Evolutionary conservation across 2,329 filamentous ascomycete genomes (phyloP).

Genomic region (Neofusicoccum umdonicola): DNA sequence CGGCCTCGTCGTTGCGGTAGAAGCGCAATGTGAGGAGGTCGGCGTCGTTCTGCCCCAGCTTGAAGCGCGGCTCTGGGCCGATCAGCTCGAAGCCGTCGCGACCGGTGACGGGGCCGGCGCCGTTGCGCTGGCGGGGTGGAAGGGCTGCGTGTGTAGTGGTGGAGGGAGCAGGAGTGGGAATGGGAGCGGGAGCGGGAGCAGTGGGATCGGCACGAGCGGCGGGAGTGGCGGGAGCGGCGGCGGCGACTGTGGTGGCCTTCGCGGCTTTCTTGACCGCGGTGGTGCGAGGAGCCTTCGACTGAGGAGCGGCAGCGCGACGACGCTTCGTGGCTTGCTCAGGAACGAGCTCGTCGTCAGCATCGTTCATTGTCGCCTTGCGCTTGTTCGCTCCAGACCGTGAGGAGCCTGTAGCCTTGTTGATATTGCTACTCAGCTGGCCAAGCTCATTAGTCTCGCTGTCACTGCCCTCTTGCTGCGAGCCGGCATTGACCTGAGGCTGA

Average conservation of each 20-base stretch:
- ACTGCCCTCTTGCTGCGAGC: no score
- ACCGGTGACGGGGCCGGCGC: neutral
- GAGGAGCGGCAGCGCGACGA: no score
- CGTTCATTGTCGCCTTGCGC: no score
- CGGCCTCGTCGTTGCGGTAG: neutral
- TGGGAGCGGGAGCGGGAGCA: neutral
- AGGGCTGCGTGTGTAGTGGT: neutral
- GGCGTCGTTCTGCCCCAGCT: neutral
- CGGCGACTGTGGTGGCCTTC: neutral
- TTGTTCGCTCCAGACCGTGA: no score
- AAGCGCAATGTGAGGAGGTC: neutral
- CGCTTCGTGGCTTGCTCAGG: no score
- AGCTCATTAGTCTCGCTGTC: no score
- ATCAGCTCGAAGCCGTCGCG: neutral
- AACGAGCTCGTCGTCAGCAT: no score
- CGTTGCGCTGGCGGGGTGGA: neutral
- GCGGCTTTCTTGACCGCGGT: neutral
- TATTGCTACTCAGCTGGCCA: no score
- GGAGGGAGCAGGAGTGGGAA: neutral
- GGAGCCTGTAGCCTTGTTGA: no score
- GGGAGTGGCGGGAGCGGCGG: neutral
- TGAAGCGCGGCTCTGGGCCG: neutral
- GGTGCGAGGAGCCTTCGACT: neutral
- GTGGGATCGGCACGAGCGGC: no score
- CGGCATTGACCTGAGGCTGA: no score